These are phyloP conservation scores for Ophiostoma australiae DNA, from an alignment of 2,329 filamentous ascomycete species.

Conservation along the genomic window DNA sequence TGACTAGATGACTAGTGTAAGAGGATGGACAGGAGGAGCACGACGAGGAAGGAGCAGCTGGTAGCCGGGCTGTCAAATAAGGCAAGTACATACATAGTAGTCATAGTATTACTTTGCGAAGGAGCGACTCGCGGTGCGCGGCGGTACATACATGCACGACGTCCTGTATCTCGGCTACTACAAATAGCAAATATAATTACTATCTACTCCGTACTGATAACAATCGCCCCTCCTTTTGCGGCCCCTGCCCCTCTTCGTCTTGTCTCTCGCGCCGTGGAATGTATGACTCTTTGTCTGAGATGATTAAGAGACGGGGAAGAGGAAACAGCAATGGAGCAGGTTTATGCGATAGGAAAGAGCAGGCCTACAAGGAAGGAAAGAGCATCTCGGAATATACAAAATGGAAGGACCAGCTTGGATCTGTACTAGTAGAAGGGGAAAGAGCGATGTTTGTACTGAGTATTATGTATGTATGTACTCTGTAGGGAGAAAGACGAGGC, in stretches of 20 bases:
- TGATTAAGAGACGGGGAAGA: background rate
- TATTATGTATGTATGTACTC: too few relatives aligned
- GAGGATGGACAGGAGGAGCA: background rate
- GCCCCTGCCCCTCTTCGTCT: conserved; percentile 18
- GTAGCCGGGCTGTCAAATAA: conserved; percentile 2
- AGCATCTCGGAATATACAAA: too few relatives aligned
- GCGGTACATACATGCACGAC: background rate
- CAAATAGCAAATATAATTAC: conserved; percentile 1
- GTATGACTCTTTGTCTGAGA: conserved; percentile 14
- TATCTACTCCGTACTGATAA: conserved; percentile 7
- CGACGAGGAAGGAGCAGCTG: background rate
- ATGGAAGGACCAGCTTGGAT: too few relatives aligned
- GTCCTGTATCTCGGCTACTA: background rate
- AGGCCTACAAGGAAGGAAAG: background rate
- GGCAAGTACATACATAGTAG: background rate
- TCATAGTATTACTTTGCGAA: background rate
- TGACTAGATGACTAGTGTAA: conserved; percentile 16
- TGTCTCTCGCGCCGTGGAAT: background rate
- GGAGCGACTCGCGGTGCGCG: conserved; percentile 3
- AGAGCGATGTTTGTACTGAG: background rate
- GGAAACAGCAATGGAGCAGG: background rate
- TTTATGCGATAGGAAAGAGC: background rate
- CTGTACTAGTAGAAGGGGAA: background rate
- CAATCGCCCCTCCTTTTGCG: conserved; percentile 16
- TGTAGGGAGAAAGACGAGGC: too few relatives aligned